These are phyloP conservation scores for Globisporangium yorkense DNA, from an alignment of 352 stramenopile species.

Conservation along the genomic window DNA sequence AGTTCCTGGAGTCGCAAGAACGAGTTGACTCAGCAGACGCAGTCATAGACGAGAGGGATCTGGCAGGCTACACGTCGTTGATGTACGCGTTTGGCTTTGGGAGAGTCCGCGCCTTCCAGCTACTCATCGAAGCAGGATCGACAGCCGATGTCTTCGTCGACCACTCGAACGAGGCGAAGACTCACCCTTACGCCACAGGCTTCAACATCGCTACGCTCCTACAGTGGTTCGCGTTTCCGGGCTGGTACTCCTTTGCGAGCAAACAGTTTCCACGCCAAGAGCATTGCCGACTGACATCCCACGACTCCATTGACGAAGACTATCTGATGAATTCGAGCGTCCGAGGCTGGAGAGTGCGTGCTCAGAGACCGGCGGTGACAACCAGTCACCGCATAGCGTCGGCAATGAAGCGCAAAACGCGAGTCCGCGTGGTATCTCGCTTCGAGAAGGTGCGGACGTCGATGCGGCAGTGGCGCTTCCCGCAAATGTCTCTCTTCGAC, in stretches of 20 bases:
- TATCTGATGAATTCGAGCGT: conserved; percentile 38
- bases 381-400: conserved; percentile 5
- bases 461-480: conserved; percentile 32
- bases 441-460: conserved; percentile 24
- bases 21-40: not conserved
- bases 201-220: conserved; percentile 45
- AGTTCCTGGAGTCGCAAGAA: conserved; percentile 3
- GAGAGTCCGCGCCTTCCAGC: conserved; percentile 21
- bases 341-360: conserved; percentile 21
- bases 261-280: conserved; percentile 16
- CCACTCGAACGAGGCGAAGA: conserved; percentile 32
- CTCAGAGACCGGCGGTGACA: not conserved
- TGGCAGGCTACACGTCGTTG: conserved; percentile 37
- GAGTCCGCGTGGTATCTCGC: not conserved
- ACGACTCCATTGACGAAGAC: conserved; percentile 24
- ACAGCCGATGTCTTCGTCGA: conserved; percentile 29
- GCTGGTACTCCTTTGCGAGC: conserved; percentile 42
- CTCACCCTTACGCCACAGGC: conserved; percentile 38
- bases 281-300: conserved; percentile 24
- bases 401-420: not conserved
- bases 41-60: conserved; percentile 29
- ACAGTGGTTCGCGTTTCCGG: conserved; percentile 51
- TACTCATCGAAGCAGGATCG: conserved; percentile 26
- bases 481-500: conserved; percentile 35
- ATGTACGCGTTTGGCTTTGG: conserved; percentile 57